Evolutionary conservation across 2,329 filamentous ascomycete genomes (phyloP).

Genomic region (Nemania sp.): DNA sequence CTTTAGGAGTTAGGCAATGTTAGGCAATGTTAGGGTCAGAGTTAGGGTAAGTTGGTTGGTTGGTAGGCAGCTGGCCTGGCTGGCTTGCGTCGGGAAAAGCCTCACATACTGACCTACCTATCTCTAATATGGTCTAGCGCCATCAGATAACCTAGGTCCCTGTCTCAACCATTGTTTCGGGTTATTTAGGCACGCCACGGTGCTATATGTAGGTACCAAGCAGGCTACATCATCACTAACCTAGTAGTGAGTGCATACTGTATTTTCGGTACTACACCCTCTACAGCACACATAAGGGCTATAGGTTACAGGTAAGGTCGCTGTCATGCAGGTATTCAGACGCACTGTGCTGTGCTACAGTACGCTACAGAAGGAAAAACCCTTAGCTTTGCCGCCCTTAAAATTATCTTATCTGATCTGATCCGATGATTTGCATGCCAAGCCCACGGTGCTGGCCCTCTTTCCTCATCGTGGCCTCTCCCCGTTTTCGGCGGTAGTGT

Average conservation of each 20-base stretch:
- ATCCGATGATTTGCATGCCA: conserved; percentile 44
- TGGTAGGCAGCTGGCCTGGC: not conserved
- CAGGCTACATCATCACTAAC: too few relatives aligned
- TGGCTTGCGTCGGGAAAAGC: conserved; percentile 16
- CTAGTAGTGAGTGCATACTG: not conserved
- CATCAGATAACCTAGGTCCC: conserved; percentile 37
- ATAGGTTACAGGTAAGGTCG: not conserved
- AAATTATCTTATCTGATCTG: conserved; percentile 54
- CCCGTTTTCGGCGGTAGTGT: conserved; percentile 43
- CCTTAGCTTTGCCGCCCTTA: conserved; percentile 2
- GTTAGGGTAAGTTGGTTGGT: too few relatives aligned
- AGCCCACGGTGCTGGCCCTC: conserved; percentile 17
- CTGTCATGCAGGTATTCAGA: not conserved
- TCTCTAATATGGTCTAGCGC: conserved; percentile 28
- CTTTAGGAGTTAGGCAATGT: not conserved
- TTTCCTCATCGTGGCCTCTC: conserved; percentile 24
- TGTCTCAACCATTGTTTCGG: conserved; percentile 6
- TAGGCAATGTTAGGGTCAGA: not conserved
- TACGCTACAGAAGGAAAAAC: not conserved
- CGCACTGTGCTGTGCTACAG: not conserved
- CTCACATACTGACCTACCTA: not conserved
- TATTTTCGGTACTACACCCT: conserved; percentile 4
- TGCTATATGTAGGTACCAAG: too few relatives aligned
- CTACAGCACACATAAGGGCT: not conserved
- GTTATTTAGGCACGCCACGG: not conserved